Conservation (phyloP, 352 stramenopile genomes). For the Aphanomyces cochlioides region DNA sequence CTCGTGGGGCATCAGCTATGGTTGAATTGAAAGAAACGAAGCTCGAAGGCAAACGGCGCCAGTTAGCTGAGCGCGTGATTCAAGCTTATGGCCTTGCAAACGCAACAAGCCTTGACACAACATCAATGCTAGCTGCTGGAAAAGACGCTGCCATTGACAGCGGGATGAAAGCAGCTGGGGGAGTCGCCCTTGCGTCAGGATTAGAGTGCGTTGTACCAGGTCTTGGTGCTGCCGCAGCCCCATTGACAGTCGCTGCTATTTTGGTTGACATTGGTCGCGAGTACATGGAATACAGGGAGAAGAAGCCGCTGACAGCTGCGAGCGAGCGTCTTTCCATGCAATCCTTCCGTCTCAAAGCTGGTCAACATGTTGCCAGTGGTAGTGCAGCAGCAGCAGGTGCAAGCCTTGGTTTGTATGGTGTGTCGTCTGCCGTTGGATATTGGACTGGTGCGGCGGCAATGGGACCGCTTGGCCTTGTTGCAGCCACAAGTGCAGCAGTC, state of each 20-base stretch:
- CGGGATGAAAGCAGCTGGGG: constrained; percentile 68
- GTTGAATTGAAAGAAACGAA: constrained; percentile 39
- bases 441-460: constrained; percentile 79
- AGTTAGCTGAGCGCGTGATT: constrained; percentile 60
- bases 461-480: constrained; percentile 69
- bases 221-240: constrained; percentile 60
- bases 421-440: constrained; percentile 63
- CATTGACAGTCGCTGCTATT: constrained; percentile 77
- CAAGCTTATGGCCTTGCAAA: constrained; percentile 45
- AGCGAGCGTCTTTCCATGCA: constrained; percentile 82
- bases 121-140: constrained; percentile 49
- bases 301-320: constrained; percentile 52
- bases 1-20: constrained; percentile 50
- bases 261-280: constrained; percentile 84
- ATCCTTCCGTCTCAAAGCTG: constrained; percentile 74
- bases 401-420: constrained; percentile 67
- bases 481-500: constrained; percentile 70
- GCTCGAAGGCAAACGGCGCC: constrained; percentile 54
- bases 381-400: constrained; percentile 69
- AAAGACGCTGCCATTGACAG: constrained; percentile 78
- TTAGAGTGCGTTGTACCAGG: constrained; percentile 57
- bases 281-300: constrained; percentile 78
- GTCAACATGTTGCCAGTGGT: constrained; percentile 74
- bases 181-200: constrained; percentile 69
- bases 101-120: constrained; percentile 24